Evolutionary conservation across 202 grass and related monocot species (phyloP).

Genomic region (Carex sylvatica): DNA sequence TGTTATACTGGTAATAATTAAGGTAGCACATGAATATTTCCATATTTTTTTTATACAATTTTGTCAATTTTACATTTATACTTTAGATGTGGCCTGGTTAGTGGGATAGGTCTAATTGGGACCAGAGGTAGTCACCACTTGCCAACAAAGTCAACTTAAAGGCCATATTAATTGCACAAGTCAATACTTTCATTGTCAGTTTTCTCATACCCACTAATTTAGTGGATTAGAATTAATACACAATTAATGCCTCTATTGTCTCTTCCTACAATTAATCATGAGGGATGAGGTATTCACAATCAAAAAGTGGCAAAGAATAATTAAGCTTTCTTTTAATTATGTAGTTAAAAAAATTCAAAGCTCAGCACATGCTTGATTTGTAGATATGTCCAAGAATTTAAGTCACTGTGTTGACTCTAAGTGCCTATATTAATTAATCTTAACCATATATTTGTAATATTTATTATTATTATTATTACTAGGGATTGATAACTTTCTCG

Average conservation of each 20-base stretch:
- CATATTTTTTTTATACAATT: background rate
- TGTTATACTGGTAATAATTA: no score
- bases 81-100: background rate
- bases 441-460: no score
- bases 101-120: conserved; percentile 13
- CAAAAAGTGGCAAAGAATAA: background rate
- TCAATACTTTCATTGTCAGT: conserved; percentile 22
- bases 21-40: no score
- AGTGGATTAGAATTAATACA: conserved; percentile 2
- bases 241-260: conserved; percentile 26
- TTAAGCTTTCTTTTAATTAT: background rate
- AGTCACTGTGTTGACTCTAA: conserved; percentile 8
- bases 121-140: conserved; percentile 5
- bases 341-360: background rate
- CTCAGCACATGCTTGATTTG: conserved; percentile 8
- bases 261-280: conserved; percentile 13
- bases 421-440: background rate
- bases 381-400: background rate
- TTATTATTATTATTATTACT: no score
- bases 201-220: conserved; percentile 18
- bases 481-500: no score
- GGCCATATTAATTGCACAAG: conserved; percentile 23
- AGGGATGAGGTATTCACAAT: background rate
- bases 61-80: background rate
- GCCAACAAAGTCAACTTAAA: conserved; percentile 19